Evolutionary conservation across 179 eudicot genomes (phyloP).

Genomic region (Actinidia polygama): DNA sequence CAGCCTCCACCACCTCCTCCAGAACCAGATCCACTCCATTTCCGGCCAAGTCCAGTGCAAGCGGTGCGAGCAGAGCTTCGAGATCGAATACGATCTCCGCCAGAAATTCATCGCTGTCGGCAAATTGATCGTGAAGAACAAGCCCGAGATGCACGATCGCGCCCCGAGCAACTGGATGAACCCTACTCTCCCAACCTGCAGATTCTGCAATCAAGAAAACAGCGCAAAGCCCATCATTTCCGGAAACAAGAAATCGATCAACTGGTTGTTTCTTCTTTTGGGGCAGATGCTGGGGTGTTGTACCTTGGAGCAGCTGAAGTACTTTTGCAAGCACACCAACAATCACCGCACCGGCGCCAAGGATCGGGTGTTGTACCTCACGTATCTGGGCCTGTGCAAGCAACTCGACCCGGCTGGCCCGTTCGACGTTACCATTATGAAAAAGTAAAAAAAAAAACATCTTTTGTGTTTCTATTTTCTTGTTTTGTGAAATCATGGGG

Average conservation of each 20-base stretch:
- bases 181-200: constrained; percentile 46
- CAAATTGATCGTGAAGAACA: constrained; percentile 21
- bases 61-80: constrained; percentile 40
- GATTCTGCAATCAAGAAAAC: constrained; percentile 41
- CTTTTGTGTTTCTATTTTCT: too few relatives aligned
- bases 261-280: constrained; percentile 63
- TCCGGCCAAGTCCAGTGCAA: constrained; percentile 52
- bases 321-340: constrained; percentile 57
- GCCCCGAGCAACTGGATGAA: constrained; percentile 44
- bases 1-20: constrained; percentile 17
- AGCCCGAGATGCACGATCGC: constrained; percentile 34
- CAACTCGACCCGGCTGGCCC: constrained; percentile 57
- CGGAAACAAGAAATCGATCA: constrained; percentile 40
- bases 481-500: too few relatives aligned
- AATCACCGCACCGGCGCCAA: constrained; percentile 77
- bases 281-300: constrained; percentile 66
- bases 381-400: constrained; percentile 45
- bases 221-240: constrained; percentile 43
- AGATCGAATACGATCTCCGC: constrained; percentile 36
- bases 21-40: constrained; percentile 29
- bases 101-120: constrained; percentile 36
- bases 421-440: constrained; percentile 16
- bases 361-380: constrained; percentile 51
- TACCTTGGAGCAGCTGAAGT: constrained; percentile 49
- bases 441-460: too few relatives aligned